A percentile compares a stretch with the other conserved stretches of the same genome.
Evolutionary conservation across 1,139 yeast genomes (phyloP).

Genomic region (Scheffersomyces illinoinensis): DNA sequence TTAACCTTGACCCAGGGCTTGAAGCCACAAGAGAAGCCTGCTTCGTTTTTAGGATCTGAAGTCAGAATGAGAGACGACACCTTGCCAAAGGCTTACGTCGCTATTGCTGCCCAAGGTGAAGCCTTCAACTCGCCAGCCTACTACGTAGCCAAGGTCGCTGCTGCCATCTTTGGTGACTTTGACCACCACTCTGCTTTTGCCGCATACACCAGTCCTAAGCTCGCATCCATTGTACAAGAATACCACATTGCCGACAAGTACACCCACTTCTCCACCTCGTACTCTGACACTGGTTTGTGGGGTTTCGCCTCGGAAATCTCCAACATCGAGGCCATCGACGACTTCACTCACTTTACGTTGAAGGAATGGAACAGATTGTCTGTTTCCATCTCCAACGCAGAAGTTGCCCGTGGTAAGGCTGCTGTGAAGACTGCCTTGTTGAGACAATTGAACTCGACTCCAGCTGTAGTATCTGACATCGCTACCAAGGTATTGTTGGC

Average conservation of each 20-base stretch:
- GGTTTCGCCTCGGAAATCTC: slow-evolving; percentile 72
- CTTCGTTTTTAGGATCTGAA: slow-evolving; percentile 79
- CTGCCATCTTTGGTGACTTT: slow-evolving; percentile 67
- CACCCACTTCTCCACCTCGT: slow-evolving; percentile 69
- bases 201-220: slow-evolving; percentile 78
- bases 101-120: slow-evolving; percentile 77
- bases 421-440: slow-evolving; percentile 64
- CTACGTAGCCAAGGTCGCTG: slow-evolving; percentile 71
- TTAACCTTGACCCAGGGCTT: slow-evolving; percentile 52
- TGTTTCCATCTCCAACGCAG: slow-evolving; percentile 71
- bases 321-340: slow-evolving; percentile 63
- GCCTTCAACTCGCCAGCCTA: slow-evolving; percentile 60
- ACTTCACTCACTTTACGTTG: slow-evolving; percentile 73
- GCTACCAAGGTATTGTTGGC: slow-evolving; percentile 60
- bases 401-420: slow-evolving; percentile 76
- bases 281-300: slow-evolving; percentile 80
- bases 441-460: slow-evolving; percentile 44
- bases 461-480: slow-evolving; percentile 55
- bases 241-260: slow-evolving; percentile 72
- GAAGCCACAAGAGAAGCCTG: slow-evolving; percentile 54
- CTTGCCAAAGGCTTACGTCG: slow-evolving; percentile 73
- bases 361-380: slow-evolving; percentile 88
- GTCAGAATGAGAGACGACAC: slow-evolving; percentile 88
- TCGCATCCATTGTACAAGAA: slow-evolving; percentile 72
- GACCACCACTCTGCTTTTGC: slow-evolving; percentile 54